phyloP scores from a whole-genome alignment of 2,329 filamentous ascomycete genomes.

The Fusarium sp. region DNA sequence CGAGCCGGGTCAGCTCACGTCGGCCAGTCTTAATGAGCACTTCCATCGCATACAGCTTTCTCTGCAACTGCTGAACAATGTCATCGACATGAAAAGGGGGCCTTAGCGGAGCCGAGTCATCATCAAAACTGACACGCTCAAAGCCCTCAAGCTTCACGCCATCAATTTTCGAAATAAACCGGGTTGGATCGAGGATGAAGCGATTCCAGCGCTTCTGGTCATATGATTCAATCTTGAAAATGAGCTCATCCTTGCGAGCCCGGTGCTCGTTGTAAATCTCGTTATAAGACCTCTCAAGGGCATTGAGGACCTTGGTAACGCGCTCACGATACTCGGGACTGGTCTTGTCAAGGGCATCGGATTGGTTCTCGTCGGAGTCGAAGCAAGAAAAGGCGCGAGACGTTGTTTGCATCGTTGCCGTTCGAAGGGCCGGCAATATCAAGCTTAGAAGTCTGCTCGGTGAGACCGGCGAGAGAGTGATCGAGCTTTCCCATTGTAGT shows the following conservation, averaged over 20 bases:
- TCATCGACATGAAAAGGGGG: no score
- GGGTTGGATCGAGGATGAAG: conserved; percentile 17
- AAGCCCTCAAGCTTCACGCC: neutral
- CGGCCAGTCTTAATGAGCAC: neutral
- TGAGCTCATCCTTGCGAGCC: neutral
- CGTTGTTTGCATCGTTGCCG: neutral
- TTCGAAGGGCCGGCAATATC: neutral
- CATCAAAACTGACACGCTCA: neutral
- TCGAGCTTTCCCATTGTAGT: conserved; percentile 3
- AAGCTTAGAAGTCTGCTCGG: neutral
- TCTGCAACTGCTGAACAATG: neutral
- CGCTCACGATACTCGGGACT: conserved; percentile 22
- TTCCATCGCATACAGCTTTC: neutral
- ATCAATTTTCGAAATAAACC: neutral
- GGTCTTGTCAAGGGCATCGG: conserved; percentile 5
- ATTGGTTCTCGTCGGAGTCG: neutral
- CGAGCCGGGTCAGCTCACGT: conserved; percentile 21
- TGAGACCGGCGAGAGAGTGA: neutral
- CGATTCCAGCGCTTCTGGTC: conserved; percentile 20
- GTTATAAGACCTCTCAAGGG: conserved; percentile 5
- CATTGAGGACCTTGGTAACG: neutral
- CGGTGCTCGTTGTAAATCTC: conserved; percentile 1
- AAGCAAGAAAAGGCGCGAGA: conserved; percentile 13
- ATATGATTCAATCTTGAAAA: neutral
- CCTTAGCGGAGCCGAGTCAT: neutral